Conservation (phyloP, 78 protist species). For the Dictyostelium citrinum region DNA sequence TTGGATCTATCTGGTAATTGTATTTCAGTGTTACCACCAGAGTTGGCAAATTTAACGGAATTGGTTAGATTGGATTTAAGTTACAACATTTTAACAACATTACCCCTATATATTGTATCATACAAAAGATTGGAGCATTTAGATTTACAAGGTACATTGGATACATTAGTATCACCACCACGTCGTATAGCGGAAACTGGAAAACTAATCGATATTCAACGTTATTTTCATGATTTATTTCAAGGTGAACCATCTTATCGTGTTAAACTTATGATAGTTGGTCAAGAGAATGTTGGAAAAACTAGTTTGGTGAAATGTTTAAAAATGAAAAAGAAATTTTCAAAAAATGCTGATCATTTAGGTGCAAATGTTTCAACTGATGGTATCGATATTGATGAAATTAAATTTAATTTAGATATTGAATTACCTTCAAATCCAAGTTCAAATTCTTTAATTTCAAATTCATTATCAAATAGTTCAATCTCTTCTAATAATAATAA, state of each 20-base stretch:
- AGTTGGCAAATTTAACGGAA: conserved; percentile 17
- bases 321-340: conserved; percentile 53
- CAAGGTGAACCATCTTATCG: conserved; percentile 60
- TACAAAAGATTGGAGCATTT: neutral
- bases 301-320: conserved; percentile 58
- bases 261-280: conserved; percentile 74
- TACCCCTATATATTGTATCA: conserved; percentile 25
- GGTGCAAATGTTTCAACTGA: conserved; percentile 71
- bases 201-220: conserved; percentile 2
- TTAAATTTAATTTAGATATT: conserved; percentile 37
- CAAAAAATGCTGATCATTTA: neutral
- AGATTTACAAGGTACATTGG: conserved; percentile 14
- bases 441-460: neutral
- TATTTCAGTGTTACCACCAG: conserved; percentile 33
- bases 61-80: conserved; percentile 39
- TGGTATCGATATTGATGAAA: conserved; percentile 78
- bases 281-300: conserved; percentile 77
- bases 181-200: conserved; percentile 59
- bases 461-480: neutral
- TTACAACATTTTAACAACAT: conserved; percentile 14
- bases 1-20: conserved; percentile 68
- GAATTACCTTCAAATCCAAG: neutral
- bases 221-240: conserved; percentile 55
- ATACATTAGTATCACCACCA: conserved; percentile 46
- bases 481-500: neutral